phyloP scores from a whole-genome alignment of 352 stramenopile genomes.

The Halophytophthora polymorphica region DNA sequence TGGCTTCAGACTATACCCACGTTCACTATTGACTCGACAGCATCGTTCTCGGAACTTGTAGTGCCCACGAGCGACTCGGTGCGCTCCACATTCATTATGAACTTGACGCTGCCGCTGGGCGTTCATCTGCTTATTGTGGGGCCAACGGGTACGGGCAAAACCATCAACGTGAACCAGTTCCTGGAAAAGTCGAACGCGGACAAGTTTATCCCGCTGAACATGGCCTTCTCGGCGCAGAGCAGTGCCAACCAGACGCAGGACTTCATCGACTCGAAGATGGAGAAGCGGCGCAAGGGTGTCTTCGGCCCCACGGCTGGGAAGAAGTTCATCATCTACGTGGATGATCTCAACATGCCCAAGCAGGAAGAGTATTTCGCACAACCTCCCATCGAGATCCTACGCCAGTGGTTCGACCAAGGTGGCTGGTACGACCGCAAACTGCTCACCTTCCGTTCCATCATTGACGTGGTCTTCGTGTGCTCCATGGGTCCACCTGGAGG shows the following conservation, averaged over 20 bases:
- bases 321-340: slow-evolving; percentile 91
- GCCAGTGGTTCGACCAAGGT: slow-evolving; percentile 93
- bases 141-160: slow-evolving; percentile 94
- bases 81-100: slow-evolving; percentile 91
- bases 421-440: slow-evolving; percentile 95
- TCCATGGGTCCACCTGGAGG: slow-evolving; percentile 82
- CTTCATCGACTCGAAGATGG: slow-evolving; percentile 92
- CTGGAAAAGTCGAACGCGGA: slow-evolving; percentile 86
- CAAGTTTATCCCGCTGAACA: slow-evolving; percentile 89
- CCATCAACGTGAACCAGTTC: slow-evolving; percentile 92
- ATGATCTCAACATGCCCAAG: slow-evolving; percentile 96
- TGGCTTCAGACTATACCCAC: slow-evolving; percentile 91
- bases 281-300: slow-evolving; percentile 92
- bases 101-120: slow-evolving; percentile 71
- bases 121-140: slow-evolving; percentile 93
- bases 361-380: slow-evolving; percentile 93
- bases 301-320: slow-evolving; percentile 91
- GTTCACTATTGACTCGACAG: slow-evolving; percentile 65
- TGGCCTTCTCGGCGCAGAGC: slow-evolving; percentile 93
- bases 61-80: slow-evolving; percentile 93
- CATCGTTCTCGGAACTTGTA: slow-evolving; percentile 90
- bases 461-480: slow-evolving; percentile 86
- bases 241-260: slow-evolving; percentile 92
- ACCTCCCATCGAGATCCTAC: slow-evolving; percentile 93
- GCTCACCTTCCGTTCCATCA: slow-evolving; percentile 87